These are phyloP conservation scores for Rhizomucor pusillus DNA, from an alignment of 371 early-diverging fungal species.

Conservation along the genomic window DNA sequence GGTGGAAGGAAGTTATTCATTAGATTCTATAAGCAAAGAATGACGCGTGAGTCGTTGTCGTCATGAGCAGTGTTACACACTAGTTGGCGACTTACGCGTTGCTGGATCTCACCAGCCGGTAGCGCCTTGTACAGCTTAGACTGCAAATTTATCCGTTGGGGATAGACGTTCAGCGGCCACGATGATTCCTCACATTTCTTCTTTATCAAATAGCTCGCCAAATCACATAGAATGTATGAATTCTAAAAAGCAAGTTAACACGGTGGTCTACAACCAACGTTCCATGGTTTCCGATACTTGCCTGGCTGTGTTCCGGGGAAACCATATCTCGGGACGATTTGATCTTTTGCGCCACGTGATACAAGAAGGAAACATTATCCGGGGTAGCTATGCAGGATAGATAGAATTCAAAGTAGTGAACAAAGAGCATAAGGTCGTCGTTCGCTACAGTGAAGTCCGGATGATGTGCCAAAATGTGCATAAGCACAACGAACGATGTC, in stretches of 20 bases:
- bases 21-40: too few species aligned
- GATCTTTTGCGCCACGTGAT: constrained; percentile 69
- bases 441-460: constrained; percentile 76
- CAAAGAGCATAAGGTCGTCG: constrained; percentile 51
- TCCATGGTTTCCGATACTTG: constrained; percentile 31
- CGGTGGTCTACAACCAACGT: too few species aligned
- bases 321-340: constrained; percentile 74
- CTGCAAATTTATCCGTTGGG: constrained; percentile 58
- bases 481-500: constrained; percentile 61
- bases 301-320: constrained; percentile 43
- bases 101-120: constrained; percentile 31
- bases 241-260: too few species aligned
- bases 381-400: constrained; percentile 72
- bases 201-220: constrained; percentile 76
- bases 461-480: constrained; percentile 87
- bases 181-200: constrained; percentile 61
- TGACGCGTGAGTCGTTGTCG: too few species aligned
- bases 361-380: constrained; percentile 85
- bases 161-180: constrained; percentile 75
- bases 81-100: constrained; percentile 33
- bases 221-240: constrained; percentile 80
- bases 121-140: constrained; percentile 56
- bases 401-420: constrained; percentile 80
- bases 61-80: too few species aligned
- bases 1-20: too few species aligned